Evolutionary conservation across 768 basidiomycete genomes (phyloP).

Genomic region (Daedaleopsis sinensis): DNA sequence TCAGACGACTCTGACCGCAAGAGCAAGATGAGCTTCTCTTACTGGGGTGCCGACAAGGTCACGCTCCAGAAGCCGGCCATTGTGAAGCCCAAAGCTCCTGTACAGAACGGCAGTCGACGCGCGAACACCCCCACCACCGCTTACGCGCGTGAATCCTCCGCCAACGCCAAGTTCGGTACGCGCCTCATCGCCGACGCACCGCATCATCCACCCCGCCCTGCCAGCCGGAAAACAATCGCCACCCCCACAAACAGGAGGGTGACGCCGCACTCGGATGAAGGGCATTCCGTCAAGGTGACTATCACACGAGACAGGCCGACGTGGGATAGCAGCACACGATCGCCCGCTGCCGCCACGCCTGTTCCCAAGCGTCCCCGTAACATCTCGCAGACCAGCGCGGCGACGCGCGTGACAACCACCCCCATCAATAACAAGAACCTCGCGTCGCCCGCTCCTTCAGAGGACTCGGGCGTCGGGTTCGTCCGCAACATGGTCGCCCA

Average conservation of each 20-base stretch:
- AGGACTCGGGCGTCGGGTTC: constrained; percentile 83
- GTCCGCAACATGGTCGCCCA: constrained; percentile 82
- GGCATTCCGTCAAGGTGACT: constrained; percentile 66
- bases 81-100: constrained; percentile 48
- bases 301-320: constrained; percentile 62
- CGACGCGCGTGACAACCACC: constrained; percentile 43
- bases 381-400: constrained; percentile 72
- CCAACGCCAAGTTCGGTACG: constrained; percentile 91
- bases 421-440: constrained; percentile 47
- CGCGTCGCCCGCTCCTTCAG: constrained; percentile 73
- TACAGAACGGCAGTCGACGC: constrained; percentile 35
- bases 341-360: constrained; percentile 31
- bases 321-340: constrained; percentile 66
- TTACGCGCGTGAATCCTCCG: constrained; percentile 80
- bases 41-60: constrained; percentile 91
- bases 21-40: constrained; percentile 94
- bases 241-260: constrained; percentile 47
- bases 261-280: constrained; percentile 58
- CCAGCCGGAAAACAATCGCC: constrained; percentile 62
- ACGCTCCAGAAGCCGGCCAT: constrained; percentile 76
- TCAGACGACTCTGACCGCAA: constrained; percentile 88
- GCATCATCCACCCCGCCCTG: constrained; percentile 49
- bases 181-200: constrained; percentile 73
- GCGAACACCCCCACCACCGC: constrained; percentile 49
- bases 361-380: constrained; percentile 65